These are phyloP conservation scores for Candida sanyaensis DNA, from an alignment of 1,139 yeast genomes.

Conservation along the genomic window DNA sequence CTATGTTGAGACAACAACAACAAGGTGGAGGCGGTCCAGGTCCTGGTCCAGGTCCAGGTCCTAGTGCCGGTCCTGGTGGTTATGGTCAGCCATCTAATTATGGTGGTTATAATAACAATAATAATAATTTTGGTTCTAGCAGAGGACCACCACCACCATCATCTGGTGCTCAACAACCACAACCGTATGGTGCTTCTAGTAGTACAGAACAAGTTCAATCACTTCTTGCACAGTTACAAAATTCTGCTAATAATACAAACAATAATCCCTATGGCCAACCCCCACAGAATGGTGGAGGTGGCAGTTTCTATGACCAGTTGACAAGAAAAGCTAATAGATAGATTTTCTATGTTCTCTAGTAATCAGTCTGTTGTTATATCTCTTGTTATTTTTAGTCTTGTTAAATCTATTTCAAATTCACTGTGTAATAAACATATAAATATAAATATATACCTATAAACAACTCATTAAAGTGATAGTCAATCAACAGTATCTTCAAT, in stretches of 20 bases:
- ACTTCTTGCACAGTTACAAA: constrained; percentile 31
- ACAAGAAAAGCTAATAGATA: constrained; percentile 33
- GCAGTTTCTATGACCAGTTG: constrained; percentile 39
- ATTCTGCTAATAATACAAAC: constrained; percentile 5
- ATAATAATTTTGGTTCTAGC: constrained; percentile 4
- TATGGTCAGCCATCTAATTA: neutral
- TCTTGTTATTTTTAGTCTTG: neutral
- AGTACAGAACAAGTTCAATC: constrained; percentile 25
- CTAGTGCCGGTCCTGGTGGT: neutral
- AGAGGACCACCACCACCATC: constrained; percentile 11
- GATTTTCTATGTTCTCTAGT: neutral
- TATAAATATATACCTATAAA: neutral
- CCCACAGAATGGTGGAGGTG: constrained; percentile 16
- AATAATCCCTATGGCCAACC: constrained; percentile 8
- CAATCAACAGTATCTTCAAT: constrained; percentile 31
- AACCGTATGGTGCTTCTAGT: constrained; percentile 6
- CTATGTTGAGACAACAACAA: constrained; percentile 32
- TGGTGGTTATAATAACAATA: constrained; percentile 1
- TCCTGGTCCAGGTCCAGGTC: too few species aligned
- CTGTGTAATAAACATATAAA: neutral
- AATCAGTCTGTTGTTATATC: neutral
- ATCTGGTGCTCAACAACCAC: constrained; percentile 2
- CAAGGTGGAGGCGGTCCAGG: neutral
- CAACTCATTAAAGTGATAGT: neutral
- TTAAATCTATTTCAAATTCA: neutral